These are phyloP conservation scores for Stenocarpella maydis DNA, from an alignment of 2,329 filamentous ascomycete genomes.

Conservation along the genomic window DNA sequence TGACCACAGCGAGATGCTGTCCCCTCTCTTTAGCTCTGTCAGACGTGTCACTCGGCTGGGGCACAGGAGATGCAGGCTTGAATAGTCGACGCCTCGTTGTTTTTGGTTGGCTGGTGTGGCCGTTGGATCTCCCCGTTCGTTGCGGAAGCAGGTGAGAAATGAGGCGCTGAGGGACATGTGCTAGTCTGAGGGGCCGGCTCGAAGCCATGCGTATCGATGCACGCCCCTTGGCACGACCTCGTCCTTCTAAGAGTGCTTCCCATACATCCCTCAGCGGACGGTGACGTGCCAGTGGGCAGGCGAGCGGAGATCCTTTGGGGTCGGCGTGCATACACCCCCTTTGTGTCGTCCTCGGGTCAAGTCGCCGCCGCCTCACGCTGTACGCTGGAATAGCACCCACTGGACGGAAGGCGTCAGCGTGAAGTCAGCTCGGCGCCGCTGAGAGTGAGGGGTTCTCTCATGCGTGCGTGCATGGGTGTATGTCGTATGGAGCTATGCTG, in stretches of 20 bases:
- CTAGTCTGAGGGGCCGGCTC: background rate
- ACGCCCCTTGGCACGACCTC: constrained; percentile 6
- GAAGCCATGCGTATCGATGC: background rate
- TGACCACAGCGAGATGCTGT: constrained; percentile 15
- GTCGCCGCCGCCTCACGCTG: constrained; percentile 6
- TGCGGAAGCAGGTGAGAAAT: constrained; percentile 22
- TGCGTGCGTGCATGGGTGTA: background rate
- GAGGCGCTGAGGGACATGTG: constrained; percentile 14
- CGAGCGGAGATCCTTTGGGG: background rate
- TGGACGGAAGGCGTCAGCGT: background rate
- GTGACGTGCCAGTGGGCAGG: constrained; percentile 1
- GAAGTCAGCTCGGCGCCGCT: background rate
- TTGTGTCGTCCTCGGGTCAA: constrained; percentile 6
- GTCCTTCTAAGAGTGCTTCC: too few relatives aligned
- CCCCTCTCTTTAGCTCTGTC: background rate
- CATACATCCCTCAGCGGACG: background rate
- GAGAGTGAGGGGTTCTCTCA: background rate
- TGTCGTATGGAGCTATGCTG: background rate
- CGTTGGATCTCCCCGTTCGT: background rate
- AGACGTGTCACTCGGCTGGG: constrained; percentile 1
- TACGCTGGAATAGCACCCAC: background rate
- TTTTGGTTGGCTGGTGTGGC: background rate
- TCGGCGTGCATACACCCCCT: too few relatives aligned
- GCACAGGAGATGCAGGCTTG: background rate
- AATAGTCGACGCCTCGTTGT: constrained; percentile 1